Evolutionary conservation across 768 basidiomycete species (phyloP), one percentile per base, ranked within the genome.

Genomic region (Xerocomus brunneocitrinus): DNA sequence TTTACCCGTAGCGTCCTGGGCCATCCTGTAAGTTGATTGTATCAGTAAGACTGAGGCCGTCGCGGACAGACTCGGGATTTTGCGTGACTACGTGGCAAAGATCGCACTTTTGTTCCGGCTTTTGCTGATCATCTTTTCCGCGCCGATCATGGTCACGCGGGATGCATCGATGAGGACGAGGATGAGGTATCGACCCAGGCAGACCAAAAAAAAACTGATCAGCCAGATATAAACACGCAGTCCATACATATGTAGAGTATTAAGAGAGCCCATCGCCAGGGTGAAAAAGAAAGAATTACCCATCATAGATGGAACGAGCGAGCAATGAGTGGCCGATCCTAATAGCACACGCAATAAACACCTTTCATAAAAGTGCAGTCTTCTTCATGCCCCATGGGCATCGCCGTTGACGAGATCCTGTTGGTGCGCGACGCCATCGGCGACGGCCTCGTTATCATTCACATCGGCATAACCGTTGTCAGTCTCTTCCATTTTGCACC

Each of bases 1-100:
- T 69, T 89, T 89, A 24, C 84, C 81, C 31, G 62, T 56, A 35
- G 62, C 49, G 50, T 71, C 62, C 24, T 58, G 50, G 42, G 68
- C 53, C 71, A 72, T 71, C n/a, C 32, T 32, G 30, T 35, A 47
- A 27, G 28, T 25, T 5, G 22, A 13, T 36, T 16, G 16, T n/a
- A 19, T 19, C 19, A 19, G 19, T 19, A 19, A 36, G 30, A 30
- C 44, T 22, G 28, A 19, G 32, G 5, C 8, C 13, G 40, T 45
- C 32, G 28, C 52, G 56, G 55, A 53, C 24, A 7, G 42, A 53
- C 40, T 43, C 52, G 52, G 47, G 5, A 44, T 43, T 32, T 32
- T 32, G 32, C 12, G 32, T 7, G 30, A 30, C 30, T 30, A 8
- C 30, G 19, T 19, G 19, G 19, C 19, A 19, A 19, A 19, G 19